phyloP scores from a whole-genome alignment of 208 protist genomes.

The Crithidia mellificae region DNA sequence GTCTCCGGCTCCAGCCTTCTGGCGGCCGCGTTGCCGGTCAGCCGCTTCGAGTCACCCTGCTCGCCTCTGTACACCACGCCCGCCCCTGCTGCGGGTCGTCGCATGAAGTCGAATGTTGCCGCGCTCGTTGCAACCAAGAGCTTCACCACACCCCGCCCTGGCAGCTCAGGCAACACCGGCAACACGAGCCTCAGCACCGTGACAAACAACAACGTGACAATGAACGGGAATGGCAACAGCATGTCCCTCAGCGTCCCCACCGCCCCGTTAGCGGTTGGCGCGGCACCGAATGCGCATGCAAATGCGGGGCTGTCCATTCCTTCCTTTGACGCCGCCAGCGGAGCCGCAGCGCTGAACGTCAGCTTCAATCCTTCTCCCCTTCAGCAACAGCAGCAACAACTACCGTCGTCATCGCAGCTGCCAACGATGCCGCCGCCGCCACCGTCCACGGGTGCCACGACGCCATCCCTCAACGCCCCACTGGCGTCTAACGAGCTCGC shows the following conservation, averaged over 20 bases:
- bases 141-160: background rate
- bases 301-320: background rate
- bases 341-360: constrained; percentile 8
- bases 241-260: background rate
- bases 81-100: constrained; percentile 11
- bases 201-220: constrained; percentile 3
- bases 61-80: background rate
- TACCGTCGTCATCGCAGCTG: background rate
- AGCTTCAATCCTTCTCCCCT: constrained; percentile 1
- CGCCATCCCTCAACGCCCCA: no score
- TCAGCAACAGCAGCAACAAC: background rate
- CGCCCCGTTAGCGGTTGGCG: background rate
- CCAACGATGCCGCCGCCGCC: background rate
- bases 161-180: background rate
- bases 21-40: background rate
- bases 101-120: constrained; percentile 18
- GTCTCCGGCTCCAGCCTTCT: background rate
- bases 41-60: background rate
- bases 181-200: constrained; percentile 8
- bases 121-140: constrained; percentile 8
- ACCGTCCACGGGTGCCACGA: no score
- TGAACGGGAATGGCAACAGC: background rate
- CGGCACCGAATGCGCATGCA: background rate
- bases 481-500: background rate
- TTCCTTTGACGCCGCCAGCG: constrained; percentile 3